A percentile compares a stretch with the other conserved stretches of the same genome.
These are phyloP conservation scores for Vitis labrusca DNA, from an alignment of 164 flowering plant genomes.

Conservation along the genomic window DNA sequence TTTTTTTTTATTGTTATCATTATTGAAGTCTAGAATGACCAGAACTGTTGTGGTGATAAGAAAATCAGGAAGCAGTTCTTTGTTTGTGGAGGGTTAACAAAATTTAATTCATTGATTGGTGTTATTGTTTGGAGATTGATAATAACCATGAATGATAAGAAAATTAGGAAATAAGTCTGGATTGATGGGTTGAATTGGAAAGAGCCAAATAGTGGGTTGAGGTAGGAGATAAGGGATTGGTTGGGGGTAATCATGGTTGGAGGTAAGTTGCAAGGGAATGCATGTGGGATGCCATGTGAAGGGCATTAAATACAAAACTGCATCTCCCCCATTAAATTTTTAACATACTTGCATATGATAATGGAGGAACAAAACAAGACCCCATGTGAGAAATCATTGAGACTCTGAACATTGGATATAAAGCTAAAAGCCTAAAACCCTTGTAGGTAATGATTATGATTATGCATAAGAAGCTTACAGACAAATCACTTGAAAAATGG, in stretches of 20 bases:
- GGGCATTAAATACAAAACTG: constrained; percentile 25
- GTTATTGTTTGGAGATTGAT: no score
- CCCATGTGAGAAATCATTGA: constrained; percentile 45
- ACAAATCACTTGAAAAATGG: background rate
- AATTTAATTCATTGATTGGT: no score
- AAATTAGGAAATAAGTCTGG: no score
- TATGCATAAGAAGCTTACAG: constrained; percentile 9
- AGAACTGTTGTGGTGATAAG: no score
- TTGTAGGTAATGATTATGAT: constrained; percentile 10
- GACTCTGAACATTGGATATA: constrained; percentile 26
- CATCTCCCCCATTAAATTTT: constrained; percentile 13
- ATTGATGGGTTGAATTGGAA: background rate
- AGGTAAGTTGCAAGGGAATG: constrained; percentile 1
- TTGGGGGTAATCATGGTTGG: background rate
- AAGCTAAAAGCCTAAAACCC: constrained; percentile 35
- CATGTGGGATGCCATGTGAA: constrained; percentile 45
- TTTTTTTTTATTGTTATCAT: no score
- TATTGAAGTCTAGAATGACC: no score
- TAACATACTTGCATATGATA: constrained; percentile 5
- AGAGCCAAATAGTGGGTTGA: constrained; percentile 12
- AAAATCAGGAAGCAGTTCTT: no score
- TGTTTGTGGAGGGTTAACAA: no score
- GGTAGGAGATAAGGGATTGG: background rate
- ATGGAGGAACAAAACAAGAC: constrained; percentile 27
- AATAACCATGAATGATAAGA: no score